Evolutionary conservation across 2,329 filamentous ascomycete genomes (phyloP), one percentile per base, ranked within the genome.

Genomic region (Xylaria sp.): DNA sequence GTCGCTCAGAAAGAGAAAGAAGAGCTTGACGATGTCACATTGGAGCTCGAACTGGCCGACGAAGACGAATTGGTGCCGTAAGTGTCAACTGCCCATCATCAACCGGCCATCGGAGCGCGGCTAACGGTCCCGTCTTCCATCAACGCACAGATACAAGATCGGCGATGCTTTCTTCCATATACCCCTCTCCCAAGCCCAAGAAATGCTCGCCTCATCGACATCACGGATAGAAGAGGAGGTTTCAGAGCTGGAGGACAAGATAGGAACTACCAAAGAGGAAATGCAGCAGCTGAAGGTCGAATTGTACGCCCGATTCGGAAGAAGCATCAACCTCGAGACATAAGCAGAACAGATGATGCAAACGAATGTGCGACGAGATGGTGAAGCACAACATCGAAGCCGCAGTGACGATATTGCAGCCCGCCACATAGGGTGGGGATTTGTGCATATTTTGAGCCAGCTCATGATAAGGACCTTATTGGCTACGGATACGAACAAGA

Each of bases 251-350:
- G 94, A 98, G 81, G 92, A 94, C 62, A 92, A 91, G 78, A 82
- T 98, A 48, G 84, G 87, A 64, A 86, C 86, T 2, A 86, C 97
- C 62, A 91, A 91, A 65, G 94, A 97, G 73, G 93, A 98, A 79
- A 94, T 98, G 92, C 88, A 90, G 71, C 87, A 92, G 80, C 86
- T 99, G 73, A 99, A 99, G 85, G 92, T 97, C 68, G 90, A 93
- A 71, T 84, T 99, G 70, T 99, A 99, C 82, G 94, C 94, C 41
- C 90, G 97, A 71, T 99, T 99, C 82, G 96, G 96, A 65, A 90
- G 92, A 81, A 97, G 94, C 80, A 99, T 99, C 85, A 99, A 99
- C 82, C 86, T 98, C 73, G 96, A 99, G 82, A 93, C 92, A 75
- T 96, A 85, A 87, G n/a, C 23, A 41, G 12, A 13, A 5, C 57